A percentile compares a stretch with the other conserved stretches of the same genome.
These are phyloP conservation scores for Tulasnella sp. DNA, from an alignment of 768 basidiomycete species.

Conservation along the genomic window DNA sequence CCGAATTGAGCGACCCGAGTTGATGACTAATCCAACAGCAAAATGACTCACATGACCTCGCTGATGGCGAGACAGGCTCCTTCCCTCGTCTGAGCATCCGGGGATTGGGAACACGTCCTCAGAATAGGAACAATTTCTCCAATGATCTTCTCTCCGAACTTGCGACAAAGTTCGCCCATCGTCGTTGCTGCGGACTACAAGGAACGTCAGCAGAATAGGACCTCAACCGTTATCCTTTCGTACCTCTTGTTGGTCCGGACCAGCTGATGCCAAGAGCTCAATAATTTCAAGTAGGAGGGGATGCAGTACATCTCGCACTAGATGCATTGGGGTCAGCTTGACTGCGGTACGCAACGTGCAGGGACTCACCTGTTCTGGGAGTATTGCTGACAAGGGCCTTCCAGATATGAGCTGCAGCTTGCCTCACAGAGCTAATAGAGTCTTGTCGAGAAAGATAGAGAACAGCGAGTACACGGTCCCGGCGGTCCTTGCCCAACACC, in stretches of 20 bases:
- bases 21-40: not conserved
- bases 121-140: conserved; percentile 73
- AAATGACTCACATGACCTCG: conserved; percentile 62
- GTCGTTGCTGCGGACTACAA: conserved; percentile 76
- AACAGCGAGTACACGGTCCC: conserved; percentile 82
- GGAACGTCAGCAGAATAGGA: not conserved
- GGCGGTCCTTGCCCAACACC: conserved; percentile 73
- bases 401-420: conserved; percentile 92
- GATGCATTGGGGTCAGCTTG: conserved; percentile 15
- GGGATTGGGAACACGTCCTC: conserved; percentile 44
- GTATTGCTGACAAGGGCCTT: conserved; percentile 95
- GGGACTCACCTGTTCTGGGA: conserved; percentile 63
- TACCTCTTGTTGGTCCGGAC: conserved; percentile 85
- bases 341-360: not conserved
- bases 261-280: conserved; percentile 60
- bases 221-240: not conserved
- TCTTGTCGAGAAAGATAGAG: conserved; percentile 92
- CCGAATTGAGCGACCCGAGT: conserved; percentile 9
- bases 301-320: conserved; percentile 82
- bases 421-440: conserved; percentile 74
- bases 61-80: conserved; percentile 81
- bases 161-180: conserved; percentile 78
- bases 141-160: conserved; percentile 86
- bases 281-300: conserved; percentile 72
- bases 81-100: conserved; percentile 53